phyloP scores from a whole-genome alignment of 768 basidiomycete species.

The Leccinum arenicola region DNA sequence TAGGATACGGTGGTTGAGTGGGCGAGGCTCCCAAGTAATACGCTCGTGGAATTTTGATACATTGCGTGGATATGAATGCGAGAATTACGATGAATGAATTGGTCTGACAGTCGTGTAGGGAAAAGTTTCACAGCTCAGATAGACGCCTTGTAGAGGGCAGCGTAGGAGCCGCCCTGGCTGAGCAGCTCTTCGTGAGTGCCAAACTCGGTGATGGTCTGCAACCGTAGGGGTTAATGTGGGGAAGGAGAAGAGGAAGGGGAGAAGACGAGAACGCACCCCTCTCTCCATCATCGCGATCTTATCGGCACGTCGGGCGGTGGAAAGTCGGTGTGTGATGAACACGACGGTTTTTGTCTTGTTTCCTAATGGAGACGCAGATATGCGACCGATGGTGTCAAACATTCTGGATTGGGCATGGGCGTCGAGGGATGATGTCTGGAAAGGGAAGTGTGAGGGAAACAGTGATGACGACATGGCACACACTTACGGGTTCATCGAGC shows the following conservation, averaged over 20 bases:
- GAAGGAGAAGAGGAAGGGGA: slow-evolving; percentile 5
- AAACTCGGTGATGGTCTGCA: slow-evolving; percentile 71
- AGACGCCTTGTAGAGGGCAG: slow-evolving; percentile 67
- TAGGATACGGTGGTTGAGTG: slow-evolving; percentile 23
- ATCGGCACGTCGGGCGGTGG: slow-evolving; percentile 79
- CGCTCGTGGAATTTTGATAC: slow-evolving; percentile 22
- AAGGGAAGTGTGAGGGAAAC: background rate
- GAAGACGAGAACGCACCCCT: slow-evolving; percentile 44
- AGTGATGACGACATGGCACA: slow-evolving; percentile 2
- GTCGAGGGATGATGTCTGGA: slow-evolving; percentile 76
- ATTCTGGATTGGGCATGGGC: slow-evolving; percentile 77
- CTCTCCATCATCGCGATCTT: slow-evolving; percentile 86
- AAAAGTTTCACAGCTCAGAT: slow-evolving; percentile 36
- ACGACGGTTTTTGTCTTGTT: slow-evolving; percentile 68
- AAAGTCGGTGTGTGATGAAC: slow-evolving; percentile 81
- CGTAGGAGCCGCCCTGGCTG: slow-evolving; percentile 57
- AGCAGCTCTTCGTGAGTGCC: slow-evolving; percentile 71
- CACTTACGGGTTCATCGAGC: slow-evolving; percentile 79
- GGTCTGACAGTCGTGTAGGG: slow-evolving; percentile 7
- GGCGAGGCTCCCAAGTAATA: slow-evolving; percentile 15
- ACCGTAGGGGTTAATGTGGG: slow-evolving; percentile 15
- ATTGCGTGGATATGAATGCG: slow-evolving; percentile 22
- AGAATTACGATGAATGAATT: slow-evolving; percentile 7
- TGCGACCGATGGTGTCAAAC: slow-evolving; percentile 69
- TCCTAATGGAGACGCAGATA: slow-evolving; percentile 56